Evolutionary conservation across 352 stramenopile genomes (phyloP).

Genomic region (Phytopythium chamaehyphon): DNA sequence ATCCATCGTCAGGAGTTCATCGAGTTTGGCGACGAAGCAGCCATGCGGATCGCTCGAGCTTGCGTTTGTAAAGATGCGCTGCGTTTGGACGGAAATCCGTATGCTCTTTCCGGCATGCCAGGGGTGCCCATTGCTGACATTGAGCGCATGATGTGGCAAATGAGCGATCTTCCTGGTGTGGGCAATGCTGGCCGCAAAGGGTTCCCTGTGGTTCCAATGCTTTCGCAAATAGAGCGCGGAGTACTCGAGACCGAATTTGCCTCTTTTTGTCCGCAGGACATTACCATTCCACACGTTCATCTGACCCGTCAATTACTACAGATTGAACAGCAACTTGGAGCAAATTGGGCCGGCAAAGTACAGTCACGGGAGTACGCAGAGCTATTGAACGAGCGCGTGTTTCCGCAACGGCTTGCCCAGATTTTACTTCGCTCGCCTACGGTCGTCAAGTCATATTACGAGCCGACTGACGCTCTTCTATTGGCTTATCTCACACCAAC

Average conservation of each 20-base stretch:
- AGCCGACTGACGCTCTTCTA: constrained; percentile 48
- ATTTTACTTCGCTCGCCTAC: constrained; percentile 37
- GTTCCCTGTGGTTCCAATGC: constrained; percentile 35
- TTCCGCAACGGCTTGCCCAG: constrained; percentile 54
- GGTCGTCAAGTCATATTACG: constrained; percentile 49
- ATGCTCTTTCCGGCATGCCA: constrained; percentile 11
- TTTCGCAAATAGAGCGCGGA: constrained; percentile 35
- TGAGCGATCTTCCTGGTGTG: constrained; percentile 60
- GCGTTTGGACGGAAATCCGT: constrained; percentile 16
- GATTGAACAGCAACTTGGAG: constrained; percentile 51
- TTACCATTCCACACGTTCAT: constrained; percentile 32
- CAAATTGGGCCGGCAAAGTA: constrained; percentile 45
- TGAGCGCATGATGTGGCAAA: constrained; percentile 52
- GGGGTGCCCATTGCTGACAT: constrained; percentile 32
- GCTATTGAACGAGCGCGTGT: constrained; percentile 27
- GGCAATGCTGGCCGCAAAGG: constrained; percentile 58
- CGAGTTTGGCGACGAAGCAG: constrained; percentile 37
- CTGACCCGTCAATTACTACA: constrained; percentile 55
- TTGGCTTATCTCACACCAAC: constrained; percentile 43
- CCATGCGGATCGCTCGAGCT: constrained; percentile 23
- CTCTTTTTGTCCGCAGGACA: constrained; percentile 22
- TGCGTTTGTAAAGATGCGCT: constrained; percentile 14
- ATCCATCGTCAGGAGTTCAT: constrained; percentile 37
- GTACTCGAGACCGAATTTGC: constrained; percentile 59
- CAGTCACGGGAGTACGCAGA: constrained; percentile 37